A percentile compares a stretch with the other conserved stretches of the same genome.
These are phyloP conservation scores for Pichia membranifaciens DNA, from an alignment of 805 yeast genomes.

Conservation along the genomic window DNA sequence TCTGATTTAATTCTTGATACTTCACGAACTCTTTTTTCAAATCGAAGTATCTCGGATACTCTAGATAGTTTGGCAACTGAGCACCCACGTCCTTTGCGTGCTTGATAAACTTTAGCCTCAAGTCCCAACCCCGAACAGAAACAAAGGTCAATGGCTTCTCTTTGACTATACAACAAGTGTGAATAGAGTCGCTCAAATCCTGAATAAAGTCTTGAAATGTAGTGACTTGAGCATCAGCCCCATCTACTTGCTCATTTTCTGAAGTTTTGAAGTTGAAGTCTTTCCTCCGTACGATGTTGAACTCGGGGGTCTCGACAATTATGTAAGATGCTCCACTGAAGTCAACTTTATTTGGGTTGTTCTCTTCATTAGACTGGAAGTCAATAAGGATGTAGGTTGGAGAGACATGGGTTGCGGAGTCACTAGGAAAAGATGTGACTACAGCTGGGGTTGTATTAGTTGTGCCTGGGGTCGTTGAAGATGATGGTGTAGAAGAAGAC, in stretches of 20 bases:
- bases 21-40: slow-evolving; percentile 64
- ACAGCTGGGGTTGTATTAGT: neutral
- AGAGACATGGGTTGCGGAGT: neutral
- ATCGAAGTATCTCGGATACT: slow-evolving; percentile 73
- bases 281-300: neutral
- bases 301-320: neutral
- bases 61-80: slow-evolving; percentile 66
- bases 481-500: neutral
- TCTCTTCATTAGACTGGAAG: neutral
- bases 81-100: slow-evolving; percentile 76
- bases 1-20: slow-evolving; percentile 45
- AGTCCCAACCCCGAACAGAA: slow-evolving; percentile 58
- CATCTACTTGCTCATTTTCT: neutral
- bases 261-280: neutral
- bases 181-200: slow-evolving; percentile 10
- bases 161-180: slow-evolving; percentile 6
- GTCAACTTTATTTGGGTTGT: slow-evolving; percentile 5
- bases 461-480: neutral
- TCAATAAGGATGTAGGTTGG: slow-evolving; percentile 2
- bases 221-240: neutral
- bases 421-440: neutral
- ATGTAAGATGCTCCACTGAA: slow-evolving; percentile 5
- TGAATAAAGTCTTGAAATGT: slow-evolving; percentile 7
- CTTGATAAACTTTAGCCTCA: slow-evolving; percentile 71
- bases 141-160: slow-evolving; percentile 55